Conservation (phyloP, 352 stramenopile genomes). For the Aphanomyces stellatus region DNA sequence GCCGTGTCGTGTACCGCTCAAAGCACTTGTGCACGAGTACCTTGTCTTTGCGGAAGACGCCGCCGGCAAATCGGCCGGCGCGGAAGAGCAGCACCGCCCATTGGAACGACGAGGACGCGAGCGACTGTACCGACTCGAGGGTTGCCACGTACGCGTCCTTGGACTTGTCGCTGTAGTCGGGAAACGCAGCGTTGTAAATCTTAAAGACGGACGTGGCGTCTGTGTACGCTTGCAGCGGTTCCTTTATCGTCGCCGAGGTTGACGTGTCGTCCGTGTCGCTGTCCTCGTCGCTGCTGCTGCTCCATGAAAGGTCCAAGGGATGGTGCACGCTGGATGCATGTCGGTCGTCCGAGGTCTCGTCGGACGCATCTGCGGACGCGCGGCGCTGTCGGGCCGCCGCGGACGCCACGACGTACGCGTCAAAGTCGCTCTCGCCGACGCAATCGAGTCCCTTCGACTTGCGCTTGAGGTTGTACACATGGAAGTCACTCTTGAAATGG, state of each 20-base stretch:
- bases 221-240: constrained; percentile 16
- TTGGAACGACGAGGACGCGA: constrained; percentile 37
- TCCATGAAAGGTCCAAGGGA: constrained; percentile 30
- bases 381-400: constrained; percentile 20
- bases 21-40: constrained; percentile 89
- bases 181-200: constrained; percentile 66
- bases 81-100: constrained; percentile 87
- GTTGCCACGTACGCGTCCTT: constrained; percentile 57
- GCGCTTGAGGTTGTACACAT: constrained; percentile 77
- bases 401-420: constrained; percentile 31
- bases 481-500: constrained; percentile 78
- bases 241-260: background rate
- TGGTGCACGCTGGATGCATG: constrained; percentile 27
- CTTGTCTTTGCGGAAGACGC: constrained; percentile 82
- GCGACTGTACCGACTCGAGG: constrained; percentile 29
- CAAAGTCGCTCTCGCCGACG: constrained; percentile 28
- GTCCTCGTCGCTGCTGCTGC: constrained; percentile 26
- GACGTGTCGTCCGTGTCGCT: constrained; percentile 24
- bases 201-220: constrained; percentile 20
- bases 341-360: constrained; percentile 20
- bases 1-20: constrained; percentile 88
- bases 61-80: constrained; percentile 87
- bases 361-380: constrained; percentile 18
- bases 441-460: constrained; percentile 38
- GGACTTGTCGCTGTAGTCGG: constrained; percentile 31